Evolutionary conservation across 2,329 filamentous ascomycete species (phyloP), one percentile per base, ranked within the genome.

Genomic region (Clarireedia sp.): DNA sequence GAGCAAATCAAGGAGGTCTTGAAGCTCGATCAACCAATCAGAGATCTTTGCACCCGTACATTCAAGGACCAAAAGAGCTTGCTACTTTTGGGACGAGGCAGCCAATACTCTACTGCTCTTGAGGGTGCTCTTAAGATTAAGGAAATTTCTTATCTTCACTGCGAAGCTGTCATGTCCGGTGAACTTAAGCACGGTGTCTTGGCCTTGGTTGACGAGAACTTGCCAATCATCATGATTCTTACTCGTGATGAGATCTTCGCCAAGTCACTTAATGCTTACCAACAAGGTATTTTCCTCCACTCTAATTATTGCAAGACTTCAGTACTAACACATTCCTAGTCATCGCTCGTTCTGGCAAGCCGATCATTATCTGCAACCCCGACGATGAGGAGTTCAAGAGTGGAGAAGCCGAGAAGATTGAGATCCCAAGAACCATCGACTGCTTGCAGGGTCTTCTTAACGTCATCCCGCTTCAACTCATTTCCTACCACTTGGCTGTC

Each of bases 91-190:
- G 94, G 94, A 59, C 89, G 94, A 78, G 94, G 94, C 65, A 90
- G 90, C 71, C 94, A 99, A 76, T 96, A 91, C 78, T 91, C 92
- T 58, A 99, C 94, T 66, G 94, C 94, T 55, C 84, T 99, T 21
- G 94, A 99, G 79, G 94, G 90, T 75, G 94, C 94, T 49, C 80
- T 99, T 65, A 99, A 99, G 81, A 99, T 99, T 75, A 99, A 99
- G 83, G 94, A 99, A 77, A 99, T 99, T 68, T 97, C 92, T 17
- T 99, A 99, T 75, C 88, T 99, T 58, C 94, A 99, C 75, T 99
- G 94, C 74, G 94, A 99, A 78, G 94, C 94, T 66, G 94, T 99
- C 78, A 99, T 99, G 94, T 97, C 94, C 62, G 94, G 94, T 74
- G 94, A 99, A 77, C 82, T 99, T 67, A 99, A 99, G 83, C 94